A percentile compares a stretch with the other conserved stretches of the same genome.
Conservation (phyloP, 2,329 filamentous ascomycete species). For the Westerdykella aurantiaca region DNA sequence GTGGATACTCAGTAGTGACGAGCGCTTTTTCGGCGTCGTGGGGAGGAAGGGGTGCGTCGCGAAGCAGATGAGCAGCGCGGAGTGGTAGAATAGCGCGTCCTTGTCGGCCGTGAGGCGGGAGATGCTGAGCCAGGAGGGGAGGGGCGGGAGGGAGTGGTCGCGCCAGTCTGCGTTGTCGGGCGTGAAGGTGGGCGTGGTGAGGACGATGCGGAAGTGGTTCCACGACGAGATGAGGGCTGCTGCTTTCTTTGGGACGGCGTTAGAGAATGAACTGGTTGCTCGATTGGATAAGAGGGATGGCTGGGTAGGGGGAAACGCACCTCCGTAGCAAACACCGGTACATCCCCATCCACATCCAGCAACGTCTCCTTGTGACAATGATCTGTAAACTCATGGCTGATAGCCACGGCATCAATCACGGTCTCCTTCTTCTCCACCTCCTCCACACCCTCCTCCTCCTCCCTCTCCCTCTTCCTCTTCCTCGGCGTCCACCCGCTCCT, state of each 20-base stretch:
- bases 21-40: slow-evolving; percentile 25
- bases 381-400: slow-evolving; percentile 64
- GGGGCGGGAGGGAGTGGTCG: slow-evolving; percentile 37
- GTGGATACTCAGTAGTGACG: slow-evolving; percentile 25
- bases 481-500: slow-evolving; percentile 6
- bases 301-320: slow-evolving; percentile 13
- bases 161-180: slow-evolving; percentile 41
- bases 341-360: slow-evolving; percentile 47
- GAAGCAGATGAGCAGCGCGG: slow-evolving; percentile 55
- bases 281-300: not conserved
- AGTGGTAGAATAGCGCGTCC: slow-evolving; percentile 54
- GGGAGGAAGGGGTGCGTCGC: slow-evolving; percentile 29
- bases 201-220: slow-evolving; percentile 54
- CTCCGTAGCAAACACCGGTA: slow-evolving; percentile 55
- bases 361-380: slow-evolving; percentile 61
- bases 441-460: slow-evolving; percentile 53
- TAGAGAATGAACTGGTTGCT: not conserved
- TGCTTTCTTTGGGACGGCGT: slow-evolving; percentile 41
- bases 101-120: slow-evolving; percentile 50
- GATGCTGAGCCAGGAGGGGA: slow-evolving; percentile 59
- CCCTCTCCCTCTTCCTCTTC: slow-evolving; percentile 21
- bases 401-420: slow-evolving; percentile 53
- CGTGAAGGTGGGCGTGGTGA: slow-evolving; percentile 46
- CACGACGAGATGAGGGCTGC: slow-evolving; percentile 53
- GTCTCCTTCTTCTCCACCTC: slow-evolving; percentile 17